Conservation (phyloP, 495 filamentous ascomycete genomes). For the Penicillium simplicissimum region DNA sequence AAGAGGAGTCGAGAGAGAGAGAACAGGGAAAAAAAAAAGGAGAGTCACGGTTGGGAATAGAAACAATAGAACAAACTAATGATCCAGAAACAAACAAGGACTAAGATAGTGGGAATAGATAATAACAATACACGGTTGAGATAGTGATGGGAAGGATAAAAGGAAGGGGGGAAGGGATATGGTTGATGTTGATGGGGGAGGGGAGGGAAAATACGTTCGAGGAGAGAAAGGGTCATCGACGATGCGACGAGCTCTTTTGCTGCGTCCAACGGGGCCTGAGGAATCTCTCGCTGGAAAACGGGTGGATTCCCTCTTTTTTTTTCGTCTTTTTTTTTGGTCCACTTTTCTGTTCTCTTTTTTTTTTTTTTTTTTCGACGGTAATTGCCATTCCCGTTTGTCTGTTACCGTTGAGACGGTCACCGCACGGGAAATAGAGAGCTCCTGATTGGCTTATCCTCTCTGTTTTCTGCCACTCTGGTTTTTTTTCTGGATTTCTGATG, state of each 20-base stretch:
- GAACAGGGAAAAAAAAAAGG: conserved; percentile 16
- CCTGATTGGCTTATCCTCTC: conserved; percentile 16
- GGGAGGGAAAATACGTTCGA: conserved; percentile 8
- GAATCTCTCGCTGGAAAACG: conserved; percentile 25
- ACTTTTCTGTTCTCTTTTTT: conserved; percentile 21
- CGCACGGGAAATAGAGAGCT: not conserved
- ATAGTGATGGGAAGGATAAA: not conserved
- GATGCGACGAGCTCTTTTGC: conserved; percentile 26
- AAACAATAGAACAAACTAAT: conserved; percentile 24
- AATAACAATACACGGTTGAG: conserved; percentile 5
- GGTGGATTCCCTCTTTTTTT: conserved; percentile 20
- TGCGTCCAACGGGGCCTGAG: conserved; percentile 26
- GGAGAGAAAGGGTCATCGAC: conserved; percentile 18
- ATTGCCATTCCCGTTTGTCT: conserved; percentile 2
- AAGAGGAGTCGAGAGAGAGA: conserved; percentile 15
- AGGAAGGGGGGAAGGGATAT: not conserved
- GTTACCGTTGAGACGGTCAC: not conserved
- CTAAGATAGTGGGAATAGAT: not conserved
- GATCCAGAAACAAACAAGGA: conserved; percentile 7
- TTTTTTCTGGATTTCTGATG: not conserved
- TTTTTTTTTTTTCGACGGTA: conserved; percentile 18
- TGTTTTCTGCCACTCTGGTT: conserved; percentile 5
- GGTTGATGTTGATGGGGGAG: not conserved
- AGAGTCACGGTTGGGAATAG: conserved; percentile 28
- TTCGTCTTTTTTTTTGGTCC: conserved; percentile 22